phyloP scores from a whole-genome alignment of 495 filamentous ascomycete species.

The Aspergillus hancockii region DNA sequence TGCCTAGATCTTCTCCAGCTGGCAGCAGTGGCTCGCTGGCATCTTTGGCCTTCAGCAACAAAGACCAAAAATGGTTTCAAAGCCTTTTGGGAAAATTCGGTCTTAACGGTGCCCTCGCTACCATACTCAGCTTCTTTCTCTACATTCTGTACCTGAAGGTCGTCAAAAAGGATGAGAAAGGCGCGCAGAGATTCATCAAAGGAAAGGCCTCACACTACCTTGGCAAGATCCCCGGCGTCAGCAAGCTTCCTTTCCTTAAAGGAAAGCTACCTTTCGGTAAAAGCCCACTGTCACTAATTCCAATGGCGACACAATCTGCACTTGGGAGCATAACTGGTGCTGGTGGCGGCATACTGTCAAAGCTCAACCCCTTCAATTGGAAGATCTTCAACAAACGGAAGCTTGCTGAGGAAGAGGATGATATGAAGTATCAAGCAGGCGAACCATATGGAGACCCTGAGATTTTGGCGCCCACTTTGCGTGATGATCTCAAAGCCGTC shows the following conservation, averaged over 20 bases:
- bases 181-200: neutral
- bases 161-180: neutral
- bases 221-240: neutral
- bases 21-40: neutral
- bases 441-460: neutral
- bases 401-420: neutral
- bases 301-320: neutral
- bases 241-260: neutral
- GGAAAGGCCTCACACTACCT: neutral
- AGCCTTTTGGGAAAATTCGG: neutral
- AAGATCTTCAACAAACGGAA: neutral
- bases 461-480: neutral
- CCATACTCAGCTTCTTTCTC: neutral
- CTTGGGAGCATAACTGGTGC: neutral
- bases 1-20: neutral
- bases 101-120: neutral
- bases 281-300: neutral
- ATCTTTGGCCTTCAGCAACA: neutral
- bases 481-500: neutral
- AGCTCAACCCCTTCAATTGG: neutral
- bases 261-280: neutral
- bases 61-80: neutral
- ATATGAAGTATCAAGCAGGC: neutral
- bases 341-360: neutral
- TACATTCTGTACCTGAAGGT: neutral